A percentile compares a stretch with the other conserved stretches of the same genome.
Conservation (phyloP, 192 early-diverging fungal species). For the Umbelopsis ramanniana region DNA sequence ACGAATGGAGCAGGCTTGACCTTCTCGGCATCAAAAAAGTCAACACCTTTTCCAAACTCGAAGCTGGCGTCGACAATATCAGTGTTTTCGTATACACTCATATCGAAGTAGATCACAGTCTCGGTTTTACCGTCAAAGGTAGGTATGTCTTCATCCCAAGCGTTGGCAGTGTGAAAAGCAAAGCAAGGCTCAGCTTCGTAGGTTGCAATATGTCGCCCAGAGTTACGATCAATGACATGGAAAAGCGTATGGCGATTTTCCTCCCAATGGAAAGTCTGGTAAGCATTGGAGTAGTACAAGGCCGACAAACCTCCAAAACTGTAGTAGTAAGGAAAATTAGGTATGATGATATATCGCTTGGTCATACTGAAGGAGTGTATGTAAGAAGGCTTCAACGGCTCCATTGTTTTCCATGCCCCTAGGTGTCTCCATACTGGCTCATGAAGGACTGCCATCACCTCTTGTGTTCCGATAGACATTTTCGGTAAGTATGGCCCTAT, state of each 20-base stretch:
- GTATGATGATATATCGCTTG: conserved; percentile 49
- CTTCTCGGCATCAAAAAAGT: conserved; percentile 18
- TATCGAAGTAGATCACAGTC: conserved; percentile 35
- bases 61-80: conserved; percentile 44
- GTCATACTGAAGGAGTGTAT: conserved; percentile 56
- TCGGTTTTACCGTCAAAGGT: conserved; percentile 34
- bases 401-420: conserved; percentile 30
- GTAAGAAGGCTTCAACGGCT: conserved; percentile 42
- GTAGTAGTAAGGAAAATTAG: conserved; percentile 51
- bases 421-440: conserved; percentile 41
- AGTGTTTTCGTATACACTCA: conserved; percentile 41
- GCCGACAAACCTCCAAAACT: conserved; percentile 42
- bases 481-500: conserved; percentile 28
- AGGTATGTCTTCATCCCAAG: conserved; percentile 44
- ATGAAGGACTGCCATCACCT: conserved; percentile 17
- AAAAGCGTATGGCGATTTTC: conserved; percentile 41
- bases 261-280: conserved; percentile 57
- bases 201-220: conserved; percentile 46
- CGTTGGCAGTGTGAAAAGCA: conserved; percentile 53
- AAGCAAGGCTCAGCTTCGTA: conserved; percentile 49
- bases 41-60: conserved; percentile 33
- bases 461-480: background rate
- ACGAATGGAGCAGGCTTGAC: conserved; percentile 30
- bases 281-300: conserved; percentile 43
- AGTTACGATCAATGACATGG: conserved; percentile 48